These are phyloP conservation scores for Psilocybe subaeruginosa DNA, from an alignment of 768 basidiomycete species.

Conservation along the genomic window DNA sequence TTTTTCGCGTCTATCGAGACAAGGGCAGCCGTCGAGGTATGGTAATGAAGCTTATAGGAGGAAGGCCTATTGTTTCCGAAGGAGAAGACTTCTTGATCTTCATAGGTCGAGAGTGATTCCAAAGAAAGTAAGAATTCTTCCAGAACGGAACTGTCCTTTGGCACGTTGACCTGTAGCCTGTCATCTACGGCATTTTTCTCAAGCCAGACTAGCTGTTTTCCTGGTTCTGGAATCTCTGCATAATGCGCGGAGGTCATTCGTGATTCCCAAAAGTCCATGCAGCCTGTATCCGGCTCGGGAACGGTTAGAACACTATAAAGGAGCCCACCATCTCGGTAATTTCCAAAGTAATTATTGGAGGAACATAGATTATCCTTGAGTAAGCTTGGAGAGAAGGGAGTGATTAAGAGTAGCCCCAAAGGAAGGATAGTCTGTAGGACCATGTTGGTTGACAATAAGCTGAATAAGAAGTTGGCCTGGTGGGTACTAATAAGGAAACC, in stretches of 20 bases:
- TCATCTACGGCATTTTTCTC: constrained; percentile 56
- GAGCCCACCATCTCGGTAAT: constrained; percentile 43
- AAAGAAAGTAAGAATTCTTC: constrained; percentile 21
- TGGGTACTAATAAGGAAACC: neutral
- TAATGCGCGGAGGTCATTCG: constrained; percentile 28
- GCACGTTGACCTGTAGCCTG: constrained; percentile 30
- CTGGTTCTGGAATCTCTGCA: constrained; percentile 19
- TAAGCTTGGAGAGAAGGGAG: constrained; percentile 45
- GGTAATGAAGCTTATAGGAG: constrained; percentile 43
- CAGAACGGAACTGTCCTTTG: constrained; percentile 9
- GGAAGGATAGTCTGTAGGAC: constrained; percentile 26
- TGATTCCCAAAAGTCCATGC: constrained; percentile 37
- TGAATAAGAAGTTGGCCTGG: neutral
- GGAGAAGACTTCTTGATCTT: constrained; percentile 22
- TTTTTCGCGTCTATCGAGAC: constrained; percentile 46
- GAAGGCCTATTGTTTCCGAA: constrained; percentile 8
- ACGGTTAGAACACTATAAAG: constrained; percentile 48
- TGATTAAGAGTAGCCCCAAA: constrained; percentile 41
- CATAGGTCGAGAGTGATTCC: neutral
- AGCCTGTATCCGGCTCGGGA: constrained; percentile 30
- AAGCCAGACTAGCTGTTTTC: constrained; percentile 59
- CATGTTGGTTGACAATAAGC: constrained; percentile 13
- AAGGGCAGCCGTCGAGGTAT: constrained; percentile 46
- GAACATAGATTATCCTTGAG: constrained; percentile 48
- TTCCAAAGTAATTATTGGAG: constrained; percentile 55